These are phyloP conservation scores for Panicum virgatum DNA, from an alignment of 202 grass and related monocot species.

Conservation along the genomic window DNA sequence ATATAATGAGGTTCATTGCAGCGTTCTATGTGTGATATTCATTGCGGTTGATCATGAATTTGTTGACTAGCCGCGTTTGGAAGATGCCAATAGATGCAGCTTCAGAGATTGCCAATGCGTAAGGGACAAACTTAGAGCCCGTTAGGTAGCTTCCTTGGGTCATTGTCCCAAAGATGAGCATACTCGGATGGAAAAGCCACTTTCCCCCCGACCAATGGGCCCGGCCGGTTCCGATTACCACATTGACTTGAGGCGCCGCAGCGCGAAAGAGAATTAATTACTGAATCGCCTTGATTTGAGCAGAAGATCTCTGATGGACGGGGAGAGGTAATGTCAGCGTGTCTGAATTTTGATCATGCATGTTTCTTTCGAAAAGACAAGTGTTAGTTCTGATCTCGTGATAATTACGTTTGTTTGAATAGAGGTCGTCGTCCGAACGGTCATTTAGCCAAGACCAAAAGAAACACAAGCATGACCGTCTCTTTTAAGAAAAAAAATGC, in stretches of 20 bases:
- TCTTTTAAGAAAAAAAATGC: neutral
- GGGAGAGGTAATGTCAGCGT: neutral
- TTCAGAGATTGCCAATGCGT: neutral
- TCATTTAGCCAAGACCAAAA: neutral
- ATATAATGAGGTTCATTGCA: no score
- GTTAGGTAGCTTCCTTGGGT: neutral
- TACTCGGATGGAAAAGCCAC: neutral
- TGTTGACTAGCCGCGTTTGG: neutral
- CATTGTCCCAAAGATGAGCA: constrained; percentile 9
- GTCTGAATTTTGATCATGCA: neutral
- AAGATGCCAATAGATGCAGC: neutral
- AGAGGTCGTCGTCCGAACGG: no score
- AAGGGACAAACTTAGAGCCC: constrained; percentile 13
- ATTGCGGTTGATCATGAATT: neutral
- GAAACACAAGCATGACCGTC: neutral
- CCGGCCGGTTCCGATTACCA: neutral
- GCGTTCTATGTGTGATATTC: no score
- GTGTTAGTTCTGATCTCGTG: neutral
- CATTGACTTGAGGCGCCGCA: constrained; percentile 10
- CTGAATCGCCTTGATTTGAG: neutral
- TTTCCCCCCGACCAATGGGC: neutral
- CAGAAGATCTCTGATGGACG: neutral
- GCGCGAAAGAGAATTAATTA: neutral
- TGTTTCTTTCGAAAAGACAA: neutral
- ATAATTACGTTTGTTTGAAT: neutral